These are phyloP conservation scores for Austroboletus eburneus DNA, from an alignment of 768 basidiomycete species.

Conservation along the genomic window DNA sequence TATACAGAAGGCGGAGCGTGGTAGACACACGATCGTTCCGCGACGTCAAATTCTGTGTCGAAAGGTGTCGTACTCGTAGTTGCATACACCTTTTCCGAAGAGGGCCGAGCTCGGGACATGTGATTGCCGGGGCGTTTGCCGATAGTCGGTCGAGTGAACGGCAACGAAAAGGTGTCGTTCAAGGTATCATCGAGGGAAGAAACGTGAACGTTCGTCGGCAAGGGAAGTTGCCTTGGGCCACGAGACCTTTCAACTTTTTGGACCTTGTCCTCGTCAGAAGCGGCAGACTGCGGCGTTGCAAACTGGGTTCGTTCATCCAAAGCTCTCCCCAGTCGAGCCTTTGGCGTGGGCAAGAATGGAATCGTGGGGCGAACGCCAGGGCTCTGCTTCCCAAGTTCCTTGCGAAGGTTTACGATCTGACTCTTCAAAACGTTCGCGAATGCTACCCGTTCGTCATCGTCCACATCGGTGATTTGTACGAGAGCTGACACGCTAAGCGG, in stretches of 20 bases:
- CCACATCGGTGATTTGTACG: constrained; percentile 55
- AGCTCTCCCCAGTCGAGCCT: not conserved
- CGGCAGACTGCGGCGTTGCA: not conserved
- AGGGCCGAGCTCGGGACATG: not conserved
- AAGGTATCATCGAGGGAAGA: not conserved
- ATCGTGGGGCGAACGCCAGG: not conserved
- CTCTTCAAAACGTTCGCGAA: constrained; percentile 51
- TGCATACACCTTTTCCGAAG: not conserved
- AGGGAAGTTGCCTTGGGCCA: not conserved
- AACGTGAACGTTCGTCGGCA: not conserved
- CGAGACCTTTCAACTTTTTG: not conserved
- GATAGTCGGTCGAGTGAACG: not conserved
- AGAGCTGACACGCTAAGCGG: constrained; percentile 62
- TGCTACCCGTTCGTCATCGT: constrained; percentile 42
- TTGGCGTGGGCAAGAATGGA: not conserved
- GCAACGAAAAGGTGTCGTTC: not conserved
- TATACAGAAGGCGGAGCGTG: constrained; percentile 24
- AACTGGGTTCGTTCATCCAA: not conserved
- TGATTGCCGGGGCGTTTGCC: not conserved
- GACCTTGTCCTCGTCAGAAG: constrained; percentile 1
- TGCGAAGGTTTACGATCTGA: constrained; percentile 59
- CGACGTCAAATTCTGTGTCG: not conserved
- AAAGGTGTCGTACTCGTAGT: not conserved
- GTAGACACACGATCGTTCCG: constrained; percentile 9
- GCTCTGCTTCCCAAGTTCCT: constrained; percentile 55